phyloP scores from a whole-genome alignment of 2,329 filamentous ascomycete species.

The Lachnellula cervina region DNA sequence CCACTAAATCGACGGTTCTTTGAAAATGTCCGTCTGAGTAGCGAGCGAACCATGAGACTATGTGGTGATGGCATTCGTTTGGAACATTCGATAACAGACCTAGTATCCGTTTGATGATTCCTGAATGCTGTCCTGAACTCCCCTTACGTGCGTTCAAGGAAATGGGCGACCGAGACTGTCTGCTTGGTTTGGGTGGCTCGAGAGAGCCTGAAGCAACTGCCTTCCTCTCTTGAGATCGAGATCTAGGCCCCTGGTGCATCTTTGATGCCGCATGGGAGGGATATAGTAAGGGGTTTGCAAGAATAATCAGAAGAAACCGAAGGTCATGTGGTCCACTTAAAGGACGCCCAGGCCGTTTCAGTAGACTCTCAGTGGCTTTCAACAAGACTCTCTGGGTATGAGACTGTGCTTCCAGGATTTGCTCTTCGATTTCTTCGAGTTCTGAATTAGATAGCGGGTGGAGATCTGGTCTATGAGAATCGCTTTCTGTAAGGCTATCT shows the following conservation, averaged over 20 bases:
- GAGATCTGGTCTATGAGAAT: conserved; percentile 14
- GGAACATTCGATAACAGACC: conserved; percentile 75
- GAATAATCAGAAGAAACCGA: conserved; percentile 71
- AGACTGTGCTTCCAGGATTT: conserved; percentile 57
- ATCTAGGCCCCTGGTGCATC: conserved; percentile 16
- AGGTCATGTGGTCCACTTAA: conserved; percentile 65
- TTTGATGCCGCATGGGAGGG: conserved; percentile 29
- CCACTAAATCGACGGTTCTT: conserved; percentile 69
- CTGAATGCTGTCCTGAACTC: conserved; percentile 64
- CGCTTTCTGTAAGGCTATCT: conserved; percentile 43
- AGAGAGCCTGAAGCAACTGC: conserved; percentile 4
- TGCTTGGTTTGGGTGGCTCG: conserved; percentile 4
- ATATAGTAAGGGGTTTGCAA: conserved; percentile 74
- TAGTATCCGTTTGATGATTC: conserved; percentile 78
- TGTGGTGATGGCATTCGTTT: conserved; percentile 67
- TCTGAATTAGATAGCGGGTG: conserved; percentile 19
- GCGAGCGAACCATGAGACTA: conserved; percentile 74
- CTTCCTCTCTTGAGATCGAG: conserved; percentile 24
- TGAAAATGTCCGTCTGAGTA: conserved; percentile 64
- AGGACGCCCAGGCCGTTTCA: conserved; percentile 72
- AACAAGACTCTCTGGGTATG: conserved; percentile 67
- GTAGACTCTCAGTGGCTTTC: conserved; percentile 71
- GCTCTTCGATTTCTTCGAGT: conserved; percentile 43
- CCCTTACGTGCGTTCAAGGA: conserved; percentile 17
- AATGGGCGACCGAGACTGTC: conserved; percentile 6